phyloP scores from a whole-genome alignment of 441 rosid species.

The Erodium texanum region DNA sequence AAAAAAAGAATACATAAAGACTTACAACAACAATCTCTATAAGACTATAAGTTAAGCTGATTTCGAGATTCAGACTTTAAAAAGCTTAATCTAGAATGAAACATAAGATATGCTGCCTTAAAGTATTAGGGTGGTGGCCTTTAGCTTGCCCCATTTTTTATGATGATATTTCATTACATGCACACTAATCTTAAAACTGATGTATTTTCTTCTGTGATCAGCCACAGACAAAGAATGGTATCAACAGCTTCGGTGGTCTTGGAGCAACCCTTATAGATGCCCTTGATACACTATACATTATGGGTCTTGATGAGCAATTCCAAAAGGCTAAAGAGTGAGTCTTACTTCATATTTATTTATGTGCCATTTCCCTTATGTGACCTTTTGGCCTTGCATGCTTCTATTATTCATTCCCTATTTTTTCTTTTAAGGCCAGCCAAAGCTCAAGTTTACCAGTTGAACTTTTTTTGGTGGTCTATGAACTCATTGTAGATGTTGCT shows the following conservation, averaged over 20 bases:
- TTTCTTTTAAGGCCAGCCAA: neutral
- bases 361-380: neutral
- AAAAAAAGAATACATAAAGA: neutral
- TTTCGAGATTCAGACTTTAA: neutral
- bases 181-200: neutral
- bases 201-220: conserved; percentile 23
- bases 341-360: neutral
- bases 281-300: conserved; percentile 83
- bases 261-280: conserved; percentile 93
- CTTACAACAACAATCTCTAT: neutral
- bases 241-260: conserved; percentile 91
- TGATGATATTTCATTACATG: conserved; percentile 1
- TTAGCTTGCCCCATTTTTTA: neutral
- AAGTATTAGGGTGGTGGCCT: neutral
- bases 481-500: neutral
- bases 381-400: neutral
- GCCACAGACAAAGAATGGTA: conserved; percentile 85
- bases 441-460: neutral
- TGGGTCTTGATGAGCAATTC: conserved; percentile 90
- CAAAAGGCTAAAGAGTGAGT: conserved; percentile 93
- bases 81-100: neutral
- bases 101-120: neutral
- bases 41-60: neutral
- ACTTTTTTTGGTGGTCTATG: neutral
- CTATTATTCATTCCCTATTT: neutral